Base-by-base conservation (phyloP, 768 basidiomycete species). In the Boletus reticulatus region DNA sequence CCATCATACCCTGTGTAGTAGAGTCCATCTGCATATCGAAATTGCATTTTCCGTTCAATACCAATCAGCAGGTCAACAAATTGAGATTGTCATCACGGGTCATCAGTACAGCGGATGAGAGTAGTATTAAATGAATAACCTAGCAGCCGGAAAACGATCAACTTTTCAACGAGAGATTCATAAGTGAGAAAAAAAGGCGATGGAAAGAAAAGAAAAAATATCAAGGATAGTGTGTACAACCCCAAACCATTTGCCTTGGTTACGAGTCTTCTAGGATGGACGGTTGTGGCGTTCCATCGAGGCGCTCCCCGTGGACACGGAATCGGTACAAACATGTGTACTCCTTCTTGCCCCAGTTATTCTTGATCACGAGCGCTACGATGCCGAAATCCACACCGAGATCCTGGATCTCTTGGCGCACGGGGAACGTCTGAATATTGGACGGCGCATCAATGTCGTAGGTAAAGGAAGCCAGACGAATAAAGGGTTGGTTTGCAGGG, bases 301-400 rank as follows among this genome's bases (percentile, higher is more conserved):
- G 63, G 52, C 68, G 76, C 61, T 81, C 74, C 16, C 91, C 91
- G 63, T 92, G 90, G 31, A 91, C 88, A 42, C 91, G 81, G 73
- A 93, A 75, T 43, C 91, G 84, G 72, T 94, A 98, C 38, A 98
- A 72, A 71, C 96, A 98, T 0, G 95, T 97, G 67, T 81, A 92
- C 54, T 88, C 84, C 7, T 79, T 77, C 71, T 78, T 77, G 41
- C 95, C 96, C 88, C 94, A 98, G 67, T 98, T 98, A 67, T 77
- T 88, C 72, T 84, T 79, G 62, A 98, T 77, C 59, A 83, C 76
- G 66, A 97, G 76, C 56, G 88, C 84, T 27, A 98, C 89, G 50
- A 96, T 75, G 2, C 91, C 91, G 63, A 96, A 88, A 69, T 94
- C 92, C 41, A 97, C 74, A 9, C 80, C 86, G 9, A 94, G 78